phyloP scores from a whole-genome alignment of 108 stramenopile genomes.

The Skeletonema marinoi region DNA sequence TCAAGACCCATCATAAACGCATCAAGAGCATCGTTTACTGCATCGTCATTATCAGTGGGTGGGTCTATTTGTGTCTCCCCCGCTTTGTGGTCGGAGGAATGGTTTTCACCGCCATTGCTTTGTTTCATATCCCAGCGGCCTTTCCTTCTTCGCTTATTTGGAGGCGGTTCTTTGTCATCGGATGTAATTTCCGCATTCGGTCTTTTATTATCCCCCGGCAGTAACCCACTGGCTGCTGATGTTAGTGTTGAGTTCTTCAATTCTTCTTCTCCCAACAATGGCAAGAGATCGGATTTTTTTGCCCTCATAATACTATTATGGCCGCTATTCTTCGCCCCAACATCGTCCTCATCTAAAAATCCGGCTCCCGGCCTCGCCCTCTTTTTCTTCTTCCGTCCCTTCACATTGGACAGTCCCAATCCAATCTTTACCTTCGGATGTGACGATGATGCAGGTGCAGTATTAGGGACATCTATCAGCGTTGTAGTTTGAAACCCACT shows the following conservation, averaged over 20 bases:
- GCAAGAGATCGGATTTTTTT: slow-evolving; percentile 1
- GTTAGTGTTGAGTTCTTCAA: slow-evolving; percentile 4
- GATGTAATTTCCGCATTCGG: slow-evolving; percentile 11
- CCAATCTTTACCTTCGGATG: slow-evolving; percentile 37
- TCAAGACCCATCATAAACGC: slow-evolving; percentile 85
- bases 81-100: background rate
- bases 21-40: slow-evolving; percentile 74
- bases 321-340: slow-evolving; percentile 24
- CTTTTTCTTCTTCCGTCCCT: slow-evolving; percentile 31
- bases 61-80: background rate
- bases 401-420: slow-evolving; percentile 16
- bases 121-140: slow-evolving; percentile 64
- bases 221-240: slow-evolving; percentile 5
- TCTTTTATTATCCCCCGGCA: slow-evolving; percentile 19
- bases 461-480: background rate
- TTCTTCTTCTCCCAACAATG: slow-evolving; percentile 24
- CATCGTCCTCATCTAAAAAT: slow-evolving; percentile 30
- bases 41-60: slow-evolving; percentile 10
- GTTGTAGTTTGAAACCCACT: slow-evolving; percentile 16
- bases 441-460: background rate
- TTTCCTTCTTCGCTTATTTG: slow-evolving; percentile 52
- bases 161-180: slow-evolving; percentile 17
- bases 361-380: slow-evolving; percentile 11
- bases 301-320: background rate
- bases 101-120: slow-evolving; percentile 1